These are phyloP conservation scores for Coffea eugenioides DNA, from an alignment of 257 asterid species.

Conservation along the genomic window DNA sequence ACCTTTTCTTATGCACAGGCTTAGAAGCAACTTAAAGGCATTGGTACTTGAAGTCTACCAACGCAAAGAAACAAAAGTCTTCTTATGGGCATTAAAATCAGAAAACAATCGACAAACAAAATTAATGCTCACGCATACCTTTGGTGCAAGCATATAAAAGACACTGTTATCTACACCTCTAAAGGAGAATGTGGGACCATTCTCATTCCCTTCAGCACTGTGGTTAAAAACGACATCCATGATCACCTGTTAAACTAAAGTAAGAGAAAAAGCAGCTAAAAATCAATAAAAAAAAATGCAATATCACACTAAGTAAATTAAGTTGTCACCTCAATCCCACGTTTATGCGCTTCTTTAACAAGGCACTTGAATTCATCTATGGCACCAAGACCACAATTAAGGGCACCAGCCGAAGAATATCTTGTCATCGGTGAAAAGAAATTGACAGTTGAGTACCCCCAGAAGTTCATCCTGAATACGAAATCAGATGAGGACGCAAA, in stretches of 20 bases:
- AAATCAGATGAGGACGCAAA: conserved; percentile 13
- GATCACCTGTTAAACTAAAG: conserved; percentile 60
- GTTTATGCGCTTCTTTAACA: conserved; percentile 92
- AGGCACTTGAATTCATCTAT: conserved; percentile 85
- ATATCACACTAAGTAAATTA: conserved; percentile 8
- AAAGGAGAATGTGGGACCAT: conserved; percentile 81
- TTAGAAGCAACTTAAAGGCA: conserved; percentile 3
- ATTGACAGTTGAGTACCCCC: conserved; percentile 97
- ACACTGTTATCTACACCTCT: conserved; percentile 90
- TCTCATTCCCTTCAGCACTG: conserved; percentile 98
- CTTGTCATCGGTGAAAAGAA: conserved; percentile 97
- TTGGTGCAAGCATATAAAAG: conserved; percentile 94
- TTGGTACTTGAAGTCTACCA: not conserved
- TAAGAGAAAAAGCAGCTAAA: conserved; percentile 17
- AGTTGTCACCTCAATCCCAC: conserved; percentile 78
- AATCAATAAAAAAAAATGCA: not conserved
- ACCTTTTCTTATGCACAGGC: not conserved
- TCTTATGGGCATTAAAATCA: not conserved
- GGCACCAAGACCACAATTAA: conserved; percentile 63
- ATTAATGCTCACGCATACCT: conserved; percentile 41
- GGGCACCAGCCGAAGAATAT: conserved; percentile 65
- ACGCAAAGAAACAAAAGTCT: not conserved
- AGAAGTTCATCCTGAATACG: conserved; percentile 76
- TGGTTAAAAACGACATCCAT: conserved; percentile 99
- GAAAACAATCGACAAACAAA: not conserved